Base-by-base conservation (phyloP, 1,139 yeast species). In the Kurtzmaniella natalensis region DNA sequence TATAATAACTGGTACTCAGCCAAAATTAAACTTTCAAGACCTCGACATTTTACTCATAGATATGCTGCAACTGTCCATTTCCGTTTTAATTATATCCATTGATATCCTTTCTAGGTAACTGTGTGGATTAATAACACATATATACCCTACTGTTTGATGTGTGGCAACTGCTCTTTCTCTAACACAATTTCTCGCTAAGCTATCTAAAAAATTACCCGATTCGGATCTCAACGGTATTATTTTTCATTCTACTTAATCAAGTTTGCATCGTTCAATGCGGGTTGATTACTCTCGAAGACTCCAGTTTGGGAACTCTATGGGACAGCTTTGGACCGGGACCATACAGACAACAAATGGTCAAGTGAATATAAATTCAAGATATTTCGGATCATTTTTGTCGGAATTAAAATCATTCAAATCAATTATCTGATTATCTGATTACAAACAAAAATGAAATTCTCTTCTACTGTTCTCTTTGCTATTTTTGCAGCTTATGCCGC, bases 141-240 rank as follows among this genome's bases (percentile, higher is more conserved):
- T n/a, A n/a, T n/a, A n/a, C n/a, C n/a, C n/a, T n/a, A n/a, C n/a
- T n/a, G n/a, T n/a, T n/a, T n/a, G n/a, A n/a, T n/a, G n/a, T n/a
- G n/a, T n/a, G n/a, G n/a, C n/a, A n/a, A n/a, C n/a, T n/a, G n/a
- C n/a, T n/a, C n/a, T n/a, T n/a, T 23, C 9, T 23, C 15, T 7
- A 23, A 23, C 9, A 13, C 16, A 9, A 23, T 11, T 16, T 10
- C 15, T 8, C 14, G 14, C 16, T 26, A 10, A 15, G n/a, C 16
- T n/a, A 26, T 26, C 29, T 26, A 26, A 17, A 32, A 23, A 32
- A 33, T 33, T 33, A 27, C 36, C 18, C 15, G 13, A 17, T 26
- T 31, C 19, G 37, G 37, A 20, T 31, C 35, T 31, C 20, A 34
- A 34, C 18, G 37, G 34, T 18, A 11, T n/a, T 26, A 26, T 26